Evolutionary conservation across 2,329 filamentous ascomycete genomes (phyloP), one percentile per base, ranked within the genome.

Genomic region (Capronia americana): DNA sequence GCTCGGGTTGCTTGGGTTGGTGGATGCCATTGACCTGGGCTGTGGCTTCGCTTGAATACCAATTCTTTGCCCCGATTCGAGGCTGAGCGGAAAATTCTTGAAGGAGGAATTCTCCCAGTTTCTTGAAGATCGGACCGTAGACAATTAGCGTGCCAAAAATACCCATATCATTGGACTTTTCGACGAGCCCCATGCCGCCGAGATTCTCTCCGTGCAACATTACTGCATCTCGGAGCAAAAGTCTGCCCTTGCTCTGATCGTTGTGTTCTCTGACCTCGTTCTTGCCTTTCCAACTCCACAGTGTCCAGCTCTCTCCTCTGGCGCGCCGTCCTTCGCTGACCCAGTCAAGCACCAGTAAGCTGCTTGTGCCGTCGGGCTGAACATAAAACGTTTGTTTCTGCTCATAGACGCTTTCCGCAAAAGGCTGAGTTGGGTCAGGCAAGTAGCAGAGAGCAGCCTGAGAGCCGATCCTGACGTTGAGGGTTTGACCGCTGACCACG

Each of bases 351-450:
- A 96, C 84, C 75, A 93, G 96, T 14, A 98, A 79, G 48, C 90
- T 72, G 83, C 86, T 78, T 10, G 75, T 78, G 8, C 81, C 79
- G 7, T 75, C 77, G 64, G 73, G 77, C 57, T 82, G 82, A 58
- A 90, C 78, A 41, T 85, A 85, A 78, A 97, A 97, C 23, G 88
- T 85, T 78, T 98, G 95, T 17, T 82, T 85, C 79, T 98, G 95
- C 72, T 90, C 87, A 78, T 97, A 98, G 51, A 90, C 87, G 74
- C 92, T 96, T 69, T 87, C 86, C 67, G 88, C 88, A 76, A 96
- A 98, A 0, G 95, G 95, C 76, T 97, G 94, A 2, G 96, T 91
- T 0, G 95, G 95, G 76, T 99, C 95, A 0, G 95, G 95, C 11
- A 98, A 85, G 67, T 88, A 88, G 71, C 85, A 84, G 53, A 89